phyloP scores from a whole-genome alignment of 2,329 filamentous ascomycete species.

The Thelonectria blattea region DNA sequence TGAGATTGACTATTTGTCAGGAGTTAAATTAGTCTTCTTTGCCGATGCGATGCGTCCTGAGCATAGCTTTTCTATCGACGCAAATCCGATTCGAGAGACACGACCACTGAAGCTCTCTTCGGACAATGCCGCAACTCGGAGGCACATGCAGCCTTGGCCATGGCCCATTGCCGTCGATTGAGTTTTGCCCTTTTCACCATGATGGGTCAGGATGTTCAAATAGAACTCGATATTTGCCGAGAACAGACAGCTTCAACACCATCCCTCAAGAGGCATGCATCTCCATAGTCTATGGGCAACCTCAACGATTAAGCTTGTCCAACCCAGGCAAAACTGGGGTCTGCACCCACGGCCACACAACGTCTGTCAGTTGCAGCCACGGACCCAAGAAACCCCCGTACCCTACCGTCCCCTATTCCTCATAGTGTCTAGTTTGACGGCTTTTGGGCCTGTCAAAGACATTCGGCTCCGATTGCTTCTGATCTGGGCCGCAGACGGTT shows the following conservation, averaged over 20 bases:
- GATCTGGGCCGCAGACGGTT: constrained; percentile 1
- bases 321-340: constrained; percentile 33
- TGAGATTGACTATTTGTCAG: constrained; percentile 6
- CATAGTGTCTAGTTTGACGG: constrained; percentile 32
- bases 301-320: constrained; percentile 35
- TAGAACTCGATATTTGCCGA: constrained; percentile 5
- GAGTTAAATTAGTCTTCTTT: neutral
- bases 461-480: constrained; percentile 16
- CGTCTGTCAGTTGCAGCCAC: constrained; percentile 20
- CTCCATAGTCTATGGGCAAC: constrained; percentile 17
- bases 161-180: neutral
- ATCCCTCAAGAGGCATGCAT: constrained; percentile 34
- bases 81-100: neutral
- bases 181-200: constrained; percentile 4
- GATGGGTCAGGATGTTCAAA: constrained; percentile 10
- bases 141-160: neutral
- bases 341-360: constrained; percentile 28
- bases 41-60: neutral
- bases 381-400: constrained; percentile 7
- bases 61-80: neutral
- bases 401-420: constrained; percentile 30
- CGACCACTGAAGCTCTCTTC: neutral
- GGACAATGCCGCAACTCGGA: neutral
- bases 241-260: constrained; percentile 22
- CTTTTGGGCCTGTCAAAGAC: constrained; percentile 26